These are phyloP conservation scores for Exutisphaerella laricina DNA, from an alignment of 2,329 filamentous ascomycete species.

Conservation along the genomic window DNA sequence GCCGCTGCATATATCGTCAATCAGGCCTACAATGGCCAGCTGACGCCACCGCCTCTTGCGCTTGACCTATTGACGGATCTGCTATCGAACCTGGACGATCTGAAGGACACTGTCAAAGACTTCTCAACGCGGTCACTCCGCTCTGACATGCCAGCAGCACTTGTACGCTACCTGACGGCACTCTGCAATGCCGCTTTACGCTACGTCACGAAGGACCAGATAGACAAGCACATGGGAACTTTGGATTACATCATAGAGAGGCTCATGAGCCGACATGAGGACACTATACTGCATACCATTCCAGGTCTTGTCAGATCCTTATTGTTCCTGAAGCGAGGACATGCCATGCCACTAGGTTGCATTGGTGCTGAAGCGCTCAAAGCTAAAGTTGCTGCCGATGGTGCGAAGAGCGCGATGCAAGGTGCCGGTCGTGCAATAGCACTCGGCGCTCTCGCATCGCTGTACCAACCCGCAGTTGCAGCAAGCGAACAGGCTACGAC, in stretches of 20 bases:
- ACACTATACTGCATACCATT: conserved; percentile 20
- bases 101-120: conserved; percentile 14
- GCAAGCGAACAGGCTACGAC: conserved; percentile 11
- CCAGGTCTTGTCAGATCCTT: conserved; percentile 22
- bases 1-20: conserved; percentile 9
- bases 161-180: not conserved
- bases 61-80: not conserved
- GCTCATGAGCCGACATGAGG: conserved; percentile 29
- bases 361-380: conserved; percentile 18
- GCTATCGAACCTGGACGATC: not conserved
- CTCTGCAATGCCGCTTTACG: not conserved
- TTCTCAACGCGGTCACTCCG: conserved; percentile 25
- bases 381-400: conserved; percentile 26
- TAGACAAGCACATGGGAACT: conserved; percentile 2
- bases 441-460: conserved; percentile 34
- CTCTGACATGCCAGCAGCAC: conserved; percentile 24
- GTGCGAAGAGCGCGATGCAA: conserved; percentile 36
- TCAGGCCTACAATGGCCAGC: not conserved
- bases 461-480: conserved; percentile 12
- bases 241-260: conserved; percentile 22
- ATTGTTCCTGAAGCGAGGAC: conserved; percentile 12
- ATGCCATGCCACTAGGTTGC: conserved; percentile 16
- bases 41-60: not conserved
- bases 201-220: not conserved
- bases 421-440: conserved; percentile 43